These are phyloP conservation scores for Jaapia argillacea DNA, from an alignment of 768 basidiomycete species.

Conservation along the genomic window DNA sequence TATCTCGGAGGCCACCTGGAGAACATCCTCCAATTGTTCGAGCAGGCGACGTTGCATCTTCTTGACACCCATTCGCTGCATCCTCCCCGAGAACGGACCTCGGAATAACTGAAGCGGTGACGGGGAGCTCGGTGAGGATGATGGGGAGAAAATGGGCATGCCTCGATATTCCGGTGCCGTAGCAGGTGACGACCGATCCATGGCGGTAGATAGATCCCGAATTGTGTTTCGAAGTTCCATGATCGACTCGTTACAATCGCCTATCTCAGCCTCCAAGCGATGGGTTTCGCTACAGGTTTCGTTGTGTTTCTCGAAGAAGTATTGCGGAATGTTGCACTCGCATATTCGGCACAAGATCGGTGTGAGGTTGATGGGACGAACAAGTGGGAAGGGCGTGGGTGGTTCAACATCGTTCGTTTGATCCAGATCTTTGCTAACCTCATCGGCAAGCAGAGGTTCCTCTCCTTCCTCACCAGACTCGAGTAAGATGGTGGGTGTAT, in stretches of 20 bases:
- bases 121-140: slow-evolving; percentile 58
- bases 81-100: slow-evolving; percentile 43
- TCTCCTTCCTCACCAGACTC: slow-evolving; percentile 33
- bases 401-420: background rate
- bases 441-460: slow-evolving; percentile 22
- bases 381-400: slow-evolving; percentile 63
- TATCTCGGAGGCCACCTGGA: slow-evolving; percentile 71
- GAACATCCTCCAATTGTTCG: slow-evolving; percentile 79
- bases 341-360: slow-evolving; percentile 95
- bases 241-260: slow-evolving; percentile 89
- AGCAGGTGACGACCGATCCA: slow-evolving; percentile 67
- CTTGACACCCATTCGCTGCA: slow-evolving; percentile 74
- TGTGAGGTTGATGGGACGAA: slow-evolving; percentile 68
- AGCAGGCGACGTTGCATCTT: slow-evolving; percentile 73
- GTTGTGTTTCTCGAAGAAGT: slow-evolving; percentile 99
- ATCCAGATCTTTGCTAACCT: slow-evolving; percentile 15
- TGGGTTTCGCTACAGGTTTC: slow-evolving; percentile 97
- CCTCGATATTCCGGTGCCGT: slow-evolving; percentile 76
- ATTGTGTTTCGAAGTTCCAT: slow-evolving; percentile 81
- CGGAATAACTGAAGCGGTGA: slow-evolving; percentile 76
- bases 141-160: slow-evolving; percentile 71
- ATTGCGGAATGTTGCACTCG: slow-evolving; percentile 92
- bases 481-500: slow-evolving; percentile 50
- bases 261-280: slow-evolving; percentile 90
- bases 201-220: slow-evolving; percentile 58